Base-by-base conservation (phyloP, 2,329 filamentous ascomycete species). In the Exophiala lecanii-corni region DNA sequence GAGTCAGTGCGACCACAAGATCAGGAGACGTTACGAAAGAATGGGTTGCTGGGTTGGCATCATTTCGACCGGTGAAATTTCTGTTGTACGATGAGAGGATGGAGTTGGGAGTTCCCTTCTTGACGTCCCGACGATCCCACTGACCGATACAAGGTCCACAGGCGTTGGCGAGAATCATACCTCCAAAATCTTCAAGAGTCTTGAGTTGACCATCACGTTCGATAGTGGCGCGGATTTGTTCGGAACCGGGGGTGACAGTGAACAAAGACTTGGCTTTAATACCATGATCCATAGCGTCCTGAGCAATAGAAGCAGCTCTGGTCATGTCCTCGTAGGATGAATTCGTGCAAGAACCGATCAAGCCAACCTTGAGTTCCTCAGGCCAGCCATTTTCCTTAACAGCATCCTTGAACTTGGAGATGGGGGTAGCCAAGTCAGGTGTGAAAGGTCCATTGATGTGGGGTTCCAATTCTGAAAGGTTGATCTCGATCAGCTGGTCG, bases 11-110 rank as follows among this genome's bases (percentile, higher is more conserved):
- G 41, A 94, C 86, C 32, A 94, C 88, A 50, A 95, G 74, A 64
- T 95, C 89, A 43, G 89, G 89, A 5, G 88, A 94, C 53, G 89
- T 84, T 56, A 94, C 89, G 68, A 95, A 95, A 45, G 87, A 87
- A 75, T 94, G 89, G 39, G 89, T 95, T 42, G 88, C 88, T 30
- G 89, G 89, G 78, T 95, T 97, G 56, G 86, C 89, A 58, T 95
- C 89, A 69, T 97, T 97, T 65, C 92, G 88, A 56, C 91, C 91
- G 50, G 91, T 97, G 76, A 98, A 97, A 82, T 98, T 97, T 71
- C 92, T 89, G 84, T 98, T 98, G 83, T 96, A 98, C 19, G 92
- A 97, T 35, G 89, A 96, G 65, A 98, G 76, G 67, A 98, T 98
- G 5, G 89, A 94, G 82, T 98, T 98, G 61, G 89, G 75, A 59